Evolutionary conservation across 2,329 filamentous ascomycete species (phyloP), one percentile per base, ranked within the genome.

Genomic region (Hysterium pulicare): DNA sequence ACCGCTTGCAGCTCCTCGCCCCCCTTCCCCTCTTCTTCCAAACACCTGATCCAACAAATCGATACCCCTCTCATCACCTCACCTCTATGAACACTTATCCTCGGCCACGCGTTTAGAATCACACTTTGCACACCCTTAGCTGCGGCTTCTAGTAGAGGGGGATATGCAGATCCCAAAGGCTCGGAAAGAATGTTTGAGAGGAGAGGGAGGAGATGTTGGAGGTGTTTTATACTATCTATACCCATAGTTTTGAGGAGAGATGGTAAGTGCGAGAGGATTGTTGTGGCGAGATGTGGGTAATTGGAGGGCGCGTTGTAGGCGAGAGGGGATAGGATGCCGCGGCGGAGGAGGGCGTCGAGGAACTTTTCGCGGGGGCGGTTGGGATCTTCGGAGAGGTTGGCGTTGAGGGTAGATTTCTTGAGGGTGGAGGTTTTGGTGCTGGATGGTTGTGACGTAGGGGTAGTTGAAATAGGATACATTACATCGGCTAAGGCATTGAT

Each of bases 191-290:
- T 77, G 30, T 72, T 70, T 2, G 80, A 79, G 8, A 88, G 64
- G 49, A 90, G 72, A 0, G 86, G 81, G 1, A 95, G 61, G 6
- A 91, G 65, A 34, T 82, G 78, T 74, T 83, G 81, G 1, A 90
- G 68, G 61, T 90, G 83, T 55, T 84, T 86, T 21, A 82, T 76
- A 2, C 78, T 71, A 47, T 80, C 71, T 40, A 89, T 72, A 31
- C 79, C 80, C 58, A 90, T 69, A 11, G 71, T 72, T 4, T 70
- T 55, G 4, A 88, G 59, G 11, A 87, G 59, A 8, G 61, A 51
- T 2, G 61, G 51, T 3, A 79, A 67, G 33, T 81, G 70, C 0
- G 61, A 55, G 50, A 84, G 71, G 3, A 90, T 69, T 5, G 80
- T 55, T 30, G 76, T 63, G 0, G 82, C 73, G 34, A 90, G 74